Base-by-base conservation (phyloP, 352 stramenopile species). In the Thalassiosira gravida region DNA sequence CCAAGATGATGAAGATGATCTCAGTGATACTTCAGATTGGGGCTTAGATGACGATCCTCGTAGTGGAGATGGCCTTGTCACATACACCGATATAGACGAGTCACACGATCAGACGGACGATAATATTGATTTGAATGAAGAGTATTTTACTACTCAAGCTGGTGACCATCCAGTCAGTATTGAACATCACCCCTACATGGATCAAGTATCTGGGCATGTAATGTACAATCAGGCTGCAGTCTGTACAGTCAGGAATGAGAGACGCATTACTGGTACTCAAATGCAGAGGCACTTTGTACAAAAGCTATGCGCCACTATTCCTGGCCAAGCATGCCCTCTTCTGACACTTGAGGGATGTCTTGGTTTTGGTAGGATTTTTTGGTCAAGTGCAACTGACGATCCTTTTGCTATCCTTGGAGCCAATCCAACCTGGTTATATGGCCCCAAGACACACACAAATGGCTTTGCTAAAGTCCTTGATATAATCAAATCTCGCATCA, bases 211-310 rank as follows among this genome's bases (percentile, higher is more conserved):
- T 42, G 32, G 32, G 5, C 46, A 55, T 55, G 46, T 55, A 1
- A 14, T 73, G 2, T 65, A 22, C 3, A 73, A 73, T 25, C 50
- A 65, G 37, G 47, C 46, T 14, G 65, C 30, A 13, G 24, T 53
- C 11, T 65, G 11, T 18, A 16, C 27, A 2, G 49, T n/a, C 2
- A 5, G 65, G 3, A 27, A 16, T 30, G 32, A 57, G 3, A 52
- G 52, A 16, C 24, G 16, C n/a, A 32, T 73, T 20, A 44, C 16
- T 7, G 65, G 65, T 5, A 65, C 24, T 14, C 29, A 65, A 9
- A 7, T 2, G 3, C 46, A 73, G n/a, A 5, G 49, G 50, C 0
- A 30, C 18, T 73, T 73, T 39, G n/a, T 73, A 22, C 65, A 73
- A 20, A 22, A 22, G 5, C 3, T 74, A 13, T 52, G 27, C 3